Conservation (phyloP, 495 filamentous ascomycete genomes). For the Hypoxylon fuscum region DNA sequence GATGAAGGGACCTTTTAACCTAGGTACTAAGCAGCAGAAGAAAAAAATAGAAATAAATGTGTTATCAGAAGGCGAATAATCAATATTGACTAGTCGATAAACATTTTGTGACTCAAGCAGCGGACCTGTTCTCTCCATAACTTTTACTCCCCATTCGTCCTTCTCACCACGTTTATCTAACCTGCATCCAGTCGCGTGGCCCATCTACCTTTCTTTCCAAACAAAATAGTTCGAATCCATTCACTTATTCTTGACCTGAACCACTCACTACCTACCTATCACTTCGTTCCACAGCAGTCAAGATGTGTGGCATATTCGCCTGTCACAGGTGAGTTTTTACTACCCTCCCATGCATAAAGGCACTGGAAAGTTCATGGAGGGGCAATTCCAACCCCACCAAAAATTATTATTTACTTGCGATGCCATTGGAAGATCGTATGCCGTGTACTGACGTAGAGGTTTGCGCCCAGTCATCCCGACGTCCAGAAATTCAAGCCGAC, state of each 20-base stretch:
- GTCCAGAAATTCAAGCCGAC: constrained; percentile 96
- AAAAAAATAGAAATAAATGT: background rate
- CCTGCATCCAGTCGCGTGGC: constrained; percentile 19
- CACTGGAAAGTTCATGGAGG: constrained; percentile 43
- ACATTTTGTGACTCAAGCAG: constrained; percentile 32
- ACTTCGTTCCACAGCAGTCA: constrained; percentile 31
- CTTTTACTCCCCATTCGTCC: background rate
- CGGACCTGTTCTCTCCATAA: constrained; percentile 6
- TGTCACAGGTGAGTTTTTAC: constrained; percentile 78
- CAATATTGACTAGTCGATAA: constrained; percentile 14
- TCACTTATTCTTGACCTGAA: background rate
- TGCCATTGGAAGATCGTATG: constrained; percentile 31
- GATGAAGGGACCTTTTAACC: no score
- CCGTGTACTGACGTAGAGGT: constrained; percentile 30
- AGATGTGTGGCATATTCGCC: constrained; percentile 88
- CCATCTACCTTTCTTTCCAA: constrained; percentile 4
- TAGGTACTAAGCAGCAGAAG: background rate
- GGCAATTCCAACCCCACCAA: constrained; percentile 43
- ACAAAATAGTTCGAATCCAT: background rate
- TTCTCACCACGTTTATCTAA: constrained; percentile 16
- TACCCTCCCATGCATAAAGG: constrained; percentile 18
- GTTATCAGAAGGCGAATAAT: constrained; percentile 27
- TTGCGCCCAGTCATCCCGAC: constrained; percentile 81
- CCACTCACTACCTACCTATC: no score
- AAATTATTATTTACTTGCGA: constrained; percentile 34